These are phyloP conservation scores for Kwoniella mangroviensis DNA, from an alignment of 768 basidiomycete genomes.

Conservation along the genomic window DNA sequence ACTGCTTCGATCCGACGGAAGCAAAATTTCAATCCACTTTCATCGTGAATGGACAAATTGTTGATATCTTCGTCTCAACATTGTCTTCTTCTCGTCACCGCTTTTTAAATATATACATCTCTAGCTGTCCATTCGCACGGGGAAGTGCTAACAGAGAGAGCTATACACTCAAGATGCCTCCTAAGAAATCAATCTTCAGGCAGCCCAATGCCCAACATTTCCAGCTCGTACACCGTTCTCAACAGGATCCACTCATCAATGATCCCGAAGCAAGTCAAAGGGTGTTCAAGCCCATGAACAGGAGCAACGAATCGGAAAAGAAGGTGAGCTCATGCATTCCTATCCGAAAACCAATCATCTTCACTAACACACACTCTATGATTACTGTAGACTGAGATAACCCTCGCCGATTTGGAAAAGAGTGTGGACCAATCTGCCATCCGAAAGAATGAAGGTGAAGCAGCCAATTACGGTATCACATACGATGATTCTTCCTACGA, in stretches of 20 bases:
- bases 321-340: constrained; percentile 33
- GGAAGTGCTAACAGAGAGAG: too few species aligned
- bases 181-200: constrained; percentile 74
- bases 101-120: too few species aligned
- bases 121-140: too few species aligned
- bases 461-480: constrained; percentile 83
- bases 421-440: constrained; percentile 60
- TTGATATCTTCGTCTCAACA: background rate
- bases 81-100: too few species aligned
- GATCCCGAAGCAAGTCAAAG: constrained; percentile 85
- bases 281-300: constrained; percentile 82
- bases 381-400: constrained; percentile 64
- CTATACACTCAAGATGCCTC: constrained; percentile 32
- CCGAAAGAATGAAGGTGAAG: constrained; percentile 77
- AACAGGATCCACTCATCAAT: constrained; percentile 91
- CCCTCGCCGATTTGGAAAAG: constrained; percentile 76
- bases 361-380: background rate
- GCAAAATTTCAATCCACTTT: constrained; percentile 33
- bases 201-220: constrained; percentile 89
- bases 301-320: constrained; percentile 72
- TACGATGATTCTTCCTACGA: constrained; percentile 96
- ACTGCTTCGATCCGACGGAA: constrained; percentile 26
- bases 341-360: background rate
- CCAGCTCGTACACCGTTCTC: constrained; percentile 95
- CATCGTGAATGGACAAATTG: background rate